A percentile compares a stretch with the other conserved stretches of the same genome.
Conservation (phyloP, 306 rosid species). For the Gastrolobium villosum region DNA sequence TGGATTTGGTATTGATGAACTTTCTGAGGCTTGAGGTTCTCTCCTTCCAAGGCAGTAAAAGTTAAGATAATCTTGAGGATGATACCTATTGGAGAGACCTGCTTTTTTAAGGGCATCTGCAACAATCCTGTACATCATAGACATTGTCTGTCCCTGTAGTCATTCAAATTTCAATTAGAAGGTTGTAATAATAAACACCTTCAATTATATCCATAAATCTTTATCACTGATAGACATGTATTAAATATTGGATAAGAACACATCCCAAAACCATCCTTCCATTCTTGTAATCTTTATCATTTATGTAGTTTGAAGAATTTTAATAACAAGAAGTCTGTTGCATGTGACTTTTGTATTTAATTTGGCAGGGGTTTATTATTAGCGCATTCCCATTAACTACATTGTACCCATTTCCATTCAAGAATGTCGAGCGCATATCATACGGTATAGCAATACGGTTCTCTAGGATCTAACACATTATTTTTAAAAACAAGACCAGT, state of each 20-base stretch:
- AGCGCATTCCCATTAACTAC: neutral
- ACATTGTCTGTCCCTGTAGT: slow-evolving; percentile 77
- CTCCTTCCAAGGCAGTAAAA: slow-evolving; percentile 81
- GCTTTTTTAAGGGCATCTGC: slow-evolving; percentile 63
- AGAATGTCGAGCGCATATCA: too few relatives aligned
- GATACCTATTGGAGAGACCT: slow-evolving; percentile 60
- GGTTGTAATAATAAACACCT: slow-evolving; percentile 1
- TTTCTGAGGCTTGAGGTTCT: slow-evolving; percentile 46
- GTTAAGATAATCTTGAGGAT: slow-evolving; percentile 76
- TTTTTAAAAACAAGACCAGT: too few relatives aligned
- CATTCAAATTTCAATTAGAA: slow-evolving; percentile 37
- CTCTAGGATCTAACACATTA: too few relatives aligned
- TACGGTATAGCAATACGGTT: too few relatives aligned
- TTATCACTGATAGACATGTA: neutral
- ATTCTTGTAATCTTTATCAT: neutral
- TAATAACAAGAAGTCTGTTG: too few relatives aligned
- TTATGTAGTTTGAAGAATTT: too few relatives aligned
- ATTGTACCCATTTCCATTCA: too few relatives aligned
- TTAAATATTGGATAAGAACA: neutral
- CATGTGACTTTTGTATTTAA: too few relatives aligned
- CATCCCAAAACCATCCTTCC: neutral
- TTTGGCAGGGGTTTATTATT: neutral
- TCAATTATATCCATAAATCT: slow-evolving; percentile 6
- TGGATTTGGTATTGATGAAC: slow-evolving; percentile 18
- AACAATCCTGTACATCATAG: slow-evolving; percentile 73